Conservation (phyloP, 2,329 filamentous ascomycete species). For the Thielaviopsis cerberus region DNA sequence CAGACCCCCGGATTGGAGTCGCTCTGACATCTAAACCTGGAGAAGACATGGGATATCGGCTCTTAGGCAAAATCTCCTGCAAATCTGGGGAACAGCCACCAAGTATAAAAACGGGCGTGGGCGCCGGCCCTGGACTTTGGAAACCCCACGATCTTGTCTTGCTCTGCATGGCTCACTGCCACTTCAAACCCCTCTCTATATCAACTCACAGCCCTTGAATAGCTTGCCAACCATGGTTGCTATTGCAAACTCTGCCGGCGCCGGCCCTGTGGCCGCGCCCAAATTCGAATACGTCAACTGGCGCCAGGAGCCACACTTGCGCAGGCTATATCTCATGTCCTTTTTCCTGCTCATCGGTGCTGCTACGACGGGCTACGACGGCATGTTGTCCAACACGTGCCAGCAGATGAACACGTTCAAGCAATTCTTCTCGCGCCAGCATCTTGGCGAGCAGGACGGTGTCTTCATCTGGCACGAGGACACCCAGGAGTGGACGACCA, state of each 20-base stretch:
- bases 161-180: too few species aligned
- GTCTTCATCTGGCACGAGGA: slow-evolving; percentile 4
- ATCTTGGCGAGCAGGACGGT: slow-evolving; percentile 13
- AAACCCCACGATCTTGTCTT: too few species aligned
- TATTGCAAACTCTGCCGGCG: neutral
- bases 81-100: neutral
- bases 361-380: slow-evolving; percentile 44
- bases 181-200: too few species aligned
- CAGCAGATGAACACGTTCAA: slow-evolving; percentile 38
- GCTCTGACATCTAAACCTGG: neutral
- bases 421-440: slow-evolving; percentile 27
- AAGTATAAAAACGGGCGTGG: neutral
- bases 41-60: neutral
- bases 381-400: slow-evolving; percentile 40
- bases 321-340: slow-evolving; percentile 34
- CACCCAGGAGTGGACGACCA: slow-evolving; percentile 6
- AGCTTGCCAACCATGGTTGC: neutral
- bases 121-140: too few species aligned
- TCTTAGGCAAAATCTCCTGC: too few species aligned
- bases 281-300: slow-evolving; percentile 36
- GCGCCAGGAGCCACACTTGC: slow-evolving; percentile 36
- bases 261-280: slow-evolving; percentile 17
- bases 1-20: too few species aligned
- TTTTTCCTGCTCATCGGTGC: slow-evolving; percentile 39
- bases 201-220: too few species aligned